These are phyloP conservation scores for Zasmidium citrigriseum DNA, from an alignment of 2,329 filamentous ascomycete species.

Conservation along the genomic window DNA sequence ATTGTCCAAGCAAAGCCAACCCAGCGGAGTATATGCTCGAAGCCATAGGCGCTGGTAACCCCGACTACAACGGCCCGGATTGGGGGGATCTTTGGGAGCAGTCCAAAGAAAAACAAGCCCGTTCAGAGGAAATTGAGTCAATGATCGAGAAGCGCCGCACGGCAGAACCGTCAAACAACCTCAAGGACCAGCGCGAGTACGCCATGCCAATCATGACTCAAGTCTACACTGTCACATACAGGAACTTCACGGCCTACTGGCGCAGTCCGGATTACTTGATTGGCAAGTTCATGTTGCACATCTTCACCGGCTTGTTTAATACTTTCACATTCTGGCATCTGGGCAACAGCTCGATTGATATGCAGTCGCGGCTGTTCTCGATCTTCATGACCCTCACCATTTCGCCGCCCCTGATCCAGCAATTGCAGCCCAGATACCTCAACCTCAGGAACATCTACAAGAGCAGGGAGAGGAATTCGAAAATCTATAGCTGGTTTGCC, in stretches of 20 bases:
- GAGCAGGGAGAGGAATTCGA: conserved; percentile 71
- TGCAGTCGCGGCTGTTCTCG: conserved; percentile 61
- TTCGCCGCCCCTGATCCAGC: conserved; percentile 71
- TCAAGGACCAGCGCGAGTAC: conserved; percentile 66
- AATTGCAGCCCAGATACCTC: conserved; percentile 73
- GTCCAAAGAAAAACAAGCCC: conserved; percentile 41
- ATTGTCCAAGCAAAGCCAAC: conserved; percentile 68
- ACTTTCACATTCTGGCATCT: conserved; percentile 70
- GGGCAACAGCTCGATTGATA: conserved; percentile 11
- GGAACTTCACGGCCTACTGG: conserved; percentile 89
- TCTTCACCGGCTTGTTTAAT: conserved; percentile 65
- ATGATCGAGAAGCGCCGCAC: conserved; percentile 37
- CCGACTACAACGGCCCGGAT: conserved; percentile 41
- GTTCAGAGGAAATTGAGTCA: conserved; percentile 27
- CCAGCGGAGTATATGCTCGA: conserved; percentile 78
- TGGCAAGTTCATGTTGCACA: conserved; percentile 70
- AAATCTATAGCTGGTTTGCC: conserved; percentile 76
- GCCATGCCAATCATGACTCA: conserved; percentile 72
- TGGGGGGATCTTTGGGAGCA: conserved; percentile 48
- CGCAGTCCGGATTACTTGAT: conserved; percentile 77
- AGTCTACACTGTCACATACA: conserved; percentile 64
- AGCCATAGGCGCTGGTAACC: conserved; percentile 49
- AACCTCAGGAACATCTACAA: conserved; percentile 67
- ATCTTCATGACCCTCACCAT: conserved; percentile 72
- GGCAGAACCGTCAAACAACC: conserved; percentile 30